Evolutionary conservation across 1,284 basidiomycete species (phyloP), one percentile per base, ranked within the genome.

Genomic region (Apiotrichum gamsii): DNA sequence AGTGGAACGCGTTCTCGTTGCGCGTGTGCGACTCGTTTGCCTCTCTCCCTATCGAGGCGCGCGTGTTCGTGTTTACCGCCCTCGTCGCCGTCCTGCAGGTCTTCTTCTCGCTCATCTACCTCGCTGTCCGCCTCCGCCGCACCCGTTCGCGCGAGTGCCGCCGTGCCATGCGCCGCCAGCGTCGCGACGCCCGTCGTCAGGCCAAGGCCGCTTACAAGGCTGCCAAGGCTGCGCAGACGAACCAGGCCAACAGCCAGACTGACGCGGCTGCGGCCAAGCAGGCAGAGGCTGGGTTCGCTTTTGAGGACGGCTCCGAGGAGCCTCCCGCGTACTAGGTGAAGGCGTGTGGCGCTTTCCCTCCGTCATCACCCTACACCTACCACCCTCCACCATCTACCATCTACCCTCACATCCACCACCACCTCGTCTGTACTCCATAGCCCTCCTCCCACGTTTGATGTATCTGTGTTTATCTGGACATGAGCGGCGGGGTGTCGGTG

Each of bases 181-280:
- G 50, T 45, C 36, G 32, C 30, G 45, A 38, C 23, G 45, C 42
- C 16, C 50, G 50, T 38, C 38, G 38, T 16, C 32, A 38, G 14
- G 41, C 67, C 20, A 46, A 25, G 35, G 33, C n/a, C 14, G 10
- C 21, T 29, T 15, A 16, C 50, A 43, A 40, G 50, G 46, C 40
- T n/a, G 38, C 37, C 41, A 51, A 47, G 50, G 21, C 37, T 6
- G 47, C 42, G 8, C 34, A 21, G 24, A 28, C 33, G 28, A 6
- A 28, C 8, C 34, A 21, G 24, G 23, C 33, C 21, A 6, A 28
- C 8, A 28, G 11, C 18, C 19, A 36, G 25, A 28, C 25, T 15
- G 43, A 39, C 13, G 14, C 11, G 20, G 46, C 41, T 48, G 75
- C 76, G 16, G 72, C 72, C 29, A 75, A 76, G 60, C 76, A 75